A percentile compares a stretch with the other conserved stretches of the same genome.
phyloP scores from a whole-genome alignment of 495 filamentous ascomycete genomes.

The Penicillium psychrofluorescens region DNA sequence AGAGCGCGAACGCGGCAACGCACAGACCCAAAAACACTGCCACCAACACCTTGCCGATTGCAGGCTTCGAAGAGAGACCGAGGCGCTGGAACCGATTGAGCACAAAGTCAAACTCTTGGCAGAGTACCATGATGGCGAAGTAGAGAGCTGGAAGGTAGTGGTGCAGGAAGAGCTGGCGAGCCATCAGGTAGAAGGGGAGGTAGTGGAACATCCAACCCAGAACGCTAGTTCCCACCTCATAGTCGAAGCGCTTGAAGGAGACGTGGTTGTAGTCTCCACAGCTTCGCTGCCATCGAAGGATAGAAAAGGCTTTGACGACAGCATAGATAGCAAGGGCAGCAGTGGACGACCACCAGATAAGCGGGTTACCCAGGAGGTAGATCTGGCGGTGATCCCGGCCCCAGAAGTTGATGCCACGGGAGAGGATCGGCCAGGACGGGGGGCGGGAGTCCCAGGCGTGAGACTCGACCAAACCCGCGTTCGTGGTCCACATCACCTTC shows the following conservation, averaged over 20 bases:
- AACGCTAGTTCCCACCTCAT: constrained; percentile 84
- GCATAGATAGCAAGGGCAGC: constrained; percentile 71
- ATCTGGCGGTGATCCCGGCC: constrained; percentile 89
- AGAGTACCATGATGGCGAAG: constrained; percentile 83
- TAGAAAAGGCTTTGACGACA: constrained; percentile 76
- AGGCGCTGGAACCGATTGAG: constrained; percentile 58
- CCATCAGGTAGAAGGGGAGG: constrained; percentile 97
- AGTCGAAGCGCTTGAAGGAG: constrained; percentile 93
- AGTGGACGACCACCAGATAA: constrained; percentile 91
- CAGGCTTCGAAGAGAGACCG: constrained; percentile 62
- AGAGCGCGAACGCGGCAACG: constrained; percentile 72
- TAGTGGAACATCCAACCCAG: constrained; percentile 96
- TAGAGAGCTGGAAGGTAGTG: constrained; percentile 96
- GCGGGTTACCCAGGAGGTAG: constrained; percentile 90
- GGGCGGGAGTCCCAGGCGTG: constrained; percentile 98
- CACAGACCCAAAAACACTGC: constrained; percentile 63
- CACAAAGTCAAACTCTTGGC: constrained; percentile 81
- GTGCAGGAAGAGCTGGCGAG: constrained; percentile 93
- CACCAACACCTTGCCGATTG: constrained; percentile 63
- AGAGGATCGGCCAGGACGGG: constrained; percentile 85
- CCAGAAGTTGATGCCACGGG: constrained; percentile 99
- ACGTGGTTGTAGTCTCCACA: constrained; percentile 75
- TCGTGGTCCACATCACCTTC: constrained; percentile 98
- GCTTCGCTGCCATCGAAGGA: constrained; percentile 90
- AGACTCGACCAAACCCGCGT: constrained; percentile 91